Base-by-base conservation (phyloP, 1,284 basidiomycete genomes). In the Xerocomus amazonicus region DNA sequence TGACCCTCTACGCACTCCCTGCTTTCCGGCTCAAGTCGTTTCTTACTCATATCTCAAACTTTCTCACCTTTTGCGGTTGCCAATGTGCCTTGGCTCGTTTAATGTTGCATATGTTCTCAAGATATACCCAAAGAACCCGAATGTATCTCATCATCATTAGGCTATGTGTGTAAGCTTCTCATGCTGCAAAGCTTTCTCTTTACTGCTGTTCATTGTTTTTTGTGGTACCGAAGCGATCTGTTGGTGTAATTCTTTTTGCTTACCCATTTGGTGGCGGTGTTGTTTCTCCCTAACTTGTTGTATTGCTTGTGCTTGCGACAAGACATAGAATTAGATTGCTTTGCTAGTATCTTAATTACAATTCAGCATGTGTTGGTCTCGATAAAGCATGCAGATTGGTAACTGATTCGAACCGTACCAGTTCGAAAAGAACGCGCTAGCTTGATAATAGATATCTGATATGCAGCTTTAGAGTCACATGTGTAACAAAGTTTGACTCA, bases 121-220 rank as follows among this genome's bases (percentile, higher is more conserved):
- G 48, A 56, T 56, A 44, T 60, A 50, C 12, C 32, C 16, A 46
- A 40, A 43, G 19, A 48, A 45, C 13, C 26, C 14, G 34, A 59
- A 43, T 58, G 58, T 60, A 56, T 28, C 43, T 56, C 52, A 51
- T 61, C 34, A 33, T 51, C 17, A 29, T 44, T 55, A 38, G 31
- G 45, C 10, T 57, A 48, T 23, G 19, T 61, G 39, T 62, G 54
- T 61, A 63, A 32, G 43, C 43, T 54, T 26, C 43, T 42, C 29
- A 2, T 47, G 46, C 19, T 16, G 48, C 16, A 37, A 37, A 13
- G 4, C 17, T 47, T 45, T 19, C 19, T 59, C 33, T 54, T 37
- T 28, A 39, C 14, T 40, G 48, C 23, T 60, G 51, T 56, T 59
- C 16, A 2, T 50, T n/a, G 31, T 34, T 31, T 40, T 45, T 3